phyloP scores from a whole-genome alignment of 345 rosid species.

The Eucalyptus tenuipes region DNA sequence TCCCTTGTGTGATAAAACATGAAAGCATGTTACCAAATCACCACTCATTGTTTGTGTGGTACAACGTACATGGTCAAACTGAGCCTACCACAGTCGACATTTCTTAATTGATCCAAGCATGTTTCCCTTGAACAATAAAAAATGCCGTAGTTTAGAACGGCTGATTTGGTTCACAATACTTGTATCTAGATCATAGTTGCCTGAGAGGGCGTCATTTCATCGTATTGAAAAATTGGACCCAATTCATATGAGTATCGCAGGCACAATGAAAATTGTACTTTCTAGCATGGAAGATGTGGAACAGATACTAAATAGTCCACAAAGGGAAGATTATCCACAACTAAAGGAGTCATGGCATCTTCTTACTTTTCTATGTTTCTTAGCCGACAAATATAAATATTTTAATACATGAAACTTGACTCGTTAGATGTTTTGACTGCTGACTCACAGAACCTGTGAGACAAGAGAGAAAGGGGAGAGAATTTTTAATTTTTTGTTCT shows the following conservation, averaged over 20 bases:
- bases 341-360: background rate
- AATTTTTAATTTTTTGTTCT: background rate
- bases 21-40: background rate
- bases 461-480: background rate
- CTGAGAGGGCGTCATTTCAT: background rate
- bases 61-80: background rate
- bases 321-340: background rate
- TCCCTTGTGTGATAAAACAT: background rate
- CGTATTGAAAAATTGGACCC: background rate
- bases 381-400: background rate
- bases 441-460: background rate
- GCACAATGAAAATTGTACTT: background rate
- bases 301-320: background rate
- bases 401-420: background rate
- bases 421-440: background rate
- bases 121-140: background rate
- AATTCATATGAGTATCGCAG: background rate
- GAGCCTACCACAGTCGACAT: background rate
- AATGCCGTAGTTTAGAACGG: background rate
- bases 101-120: background rate
- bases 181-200: background rate
- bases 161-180: background rate
- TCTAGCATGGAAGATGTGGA: background rate
- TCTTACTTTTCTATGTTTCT: background rate
- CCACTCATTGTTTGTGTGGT: background rate